phyloP scores from a whole-genome alignment of 2,329 filamentous ascomycete species.

The Septoria linicola region DNA sequence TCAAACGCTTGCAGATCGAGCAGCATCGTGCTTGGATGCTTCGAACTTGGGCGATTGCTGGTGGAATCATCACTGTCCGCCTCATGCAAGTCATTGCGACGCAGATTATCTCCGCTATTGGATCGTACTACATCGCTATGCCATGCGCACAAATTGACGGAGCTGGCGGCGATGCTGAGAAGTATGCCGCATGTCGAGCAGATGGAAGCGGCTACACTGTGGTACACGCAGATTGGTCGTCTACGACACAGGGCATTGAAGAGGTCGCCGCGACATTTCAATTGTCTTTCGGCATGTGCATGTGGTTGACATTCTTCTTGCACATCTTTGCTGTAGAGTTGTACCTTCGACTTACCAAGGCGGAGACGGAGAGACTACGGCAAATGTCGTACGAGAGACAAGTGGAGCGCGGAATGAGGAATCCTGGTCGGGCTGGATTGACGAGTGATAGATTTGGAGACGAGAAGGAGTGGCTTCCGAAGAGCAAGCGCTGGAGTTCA shows the following conservation, averaged over 20 bases:
- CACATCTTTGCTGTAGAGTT: conserved; percentile 48
- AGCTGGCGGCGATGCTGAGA: conserved; percentile 22
- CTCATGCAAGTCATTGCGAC: conserved; percentile 50
- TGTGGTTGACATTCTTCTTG: conserved; percentile 55
- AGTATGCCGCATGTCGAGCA: conserved; percentile 49
- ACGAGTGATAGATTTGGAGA: conserved; percentile 43
- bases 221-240: conserved; percentile 33
- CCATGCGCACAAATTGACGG: conserved; percentile 53
- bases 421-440: conserved; percentile 51
- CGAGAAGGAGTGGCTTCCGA: conserved; percentile 15
- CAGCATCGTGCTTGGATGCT: conserved; percentile 66
- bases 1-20: conserved; percentile 61
- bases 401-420: conserved; percentile 52
- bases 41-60: conserved; percentile 40
- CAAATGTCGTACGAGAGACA: conserved; percentile 59
- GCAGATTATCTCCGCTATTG: conserved; percentile 40
- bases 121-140: conserved; percentile 40
- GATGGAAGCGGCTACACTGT: conserved; percentile 41
- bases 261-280: conserved; percentile 48
- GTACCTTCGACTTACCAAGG: conserved; percentile 55
- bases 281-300: conserved; percentile 52
- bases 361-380: conserved; percentile 54
- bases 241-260: conserved; percentile 13
- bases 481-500: not conserved
- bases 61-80: conserved; percentile 54